Base-by-base conservation (phyloP, 306 rosid genomes). In the Spatholobus suberectus region DNA sequence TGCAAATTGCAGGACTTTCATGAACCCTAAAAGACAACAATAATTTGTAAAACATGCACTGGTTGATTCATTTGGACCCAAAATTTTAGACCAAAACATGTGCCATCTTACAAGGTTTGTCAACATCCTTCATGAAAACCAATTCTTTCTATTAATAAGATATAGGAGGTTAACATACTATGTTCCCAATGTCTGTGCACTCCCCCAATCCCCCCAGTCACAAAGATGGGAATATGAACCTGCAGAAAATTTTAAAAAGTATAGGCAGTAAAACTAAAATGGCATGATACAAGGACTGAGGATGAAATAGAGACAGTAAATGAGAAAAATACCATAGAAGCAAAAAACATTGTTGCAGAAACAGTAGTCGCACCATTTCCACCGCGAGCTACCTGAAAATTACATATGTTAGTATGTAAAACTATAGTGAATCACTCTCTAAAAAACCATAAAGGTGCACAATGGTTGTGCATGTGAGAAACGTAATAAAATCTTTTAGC, bases 181-280 rank as follows among this genome's bases (percentile, higher is more conserved):
- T 83, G 49, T 84, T 93, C 94, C 35, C 97, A 94, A 65, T 93
- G 93, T 75, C 96, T 89, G 86, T 93, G 98, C 24, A 96, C 99
- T 82, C 99, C 99, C 72, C 99, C 99, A 57, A 93, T 89, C 17
- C 99, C 98, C 26, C 99, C 98, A 26, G 98, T 95, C 18, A 95
- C 98, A 81, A 93, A 95, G 62, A 93, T 86, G 32, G 91, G 86
- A 84, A 95, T 93, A 58, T 93, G 90, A 82, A 88, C 95, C 98
- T 95, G 88, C 40, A 38, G 47, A 75, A 78, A 57, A 34, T 27
- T 26, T 63, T 27, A 61, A 76, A 21, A 44, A 29, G 3, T 51
- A 14, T 5, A 3, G 20, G 35, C 43, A 29, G 40, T 77, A 23
- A 70, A 76, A 77, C 73, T 70, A 70, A 80, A 44, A 82, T 29